These are phyloP conservation scores for Phylloboletellus chloephorus DNA, from an alignment of 1,284 basidiomycete species.

Conservation along the genomic window DNA sequence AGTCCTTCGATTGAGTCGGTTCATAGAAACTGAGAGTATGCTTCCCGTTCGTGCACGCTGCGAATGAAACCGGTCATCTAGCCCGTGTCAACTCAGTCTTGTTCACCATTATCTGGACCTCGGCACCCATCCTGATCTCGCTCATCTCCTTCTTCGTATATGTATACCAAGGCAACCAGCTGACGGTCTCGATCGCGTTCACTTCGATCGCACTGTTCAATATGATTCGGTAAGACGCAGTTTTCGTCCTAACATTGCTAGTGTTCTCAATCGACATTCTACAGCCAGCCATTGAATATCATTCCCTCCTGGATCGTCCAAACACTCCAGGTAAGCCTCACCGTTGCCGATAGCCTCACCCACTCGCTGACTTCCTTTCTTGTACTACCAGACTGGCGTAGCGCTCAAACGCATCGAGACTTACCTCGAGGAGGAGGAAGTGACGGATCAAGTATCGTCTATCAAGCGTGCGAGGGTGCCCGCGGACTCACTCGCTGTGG, in stretches of 20 bases:
- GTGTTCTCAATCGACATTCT: constrained; percentile 1
- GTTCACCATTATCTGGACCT: constrained; percentile 60
- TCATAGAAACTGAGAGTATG: neutral
- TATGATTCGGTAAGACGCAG: constrained; percentile 52
- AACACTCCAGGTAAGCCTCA: constrained; percentile 25
- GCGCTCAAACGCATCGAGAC: constrained; percentile 76
- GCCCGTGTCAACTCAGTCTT: constrained; percentile 61
- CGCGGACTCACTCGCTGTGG: constrained; percentile 18
- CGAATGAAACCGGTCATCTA: constrained; percentile 28
- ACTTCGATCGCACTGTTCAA: constrained; percentile 70
- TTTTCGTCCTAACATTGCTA: neutral
- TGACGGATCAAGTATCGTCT: constrained; percentile 63
- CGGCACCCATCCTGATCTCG: constrained; percentile 64
- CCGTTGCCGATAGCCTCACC: too few species aligned
- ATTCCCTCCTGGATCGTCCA: constrained; percentile 63
- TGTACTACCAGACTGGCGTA: constrained; percentile 52
- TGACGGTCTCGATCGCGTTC: constrained; percentile 66
- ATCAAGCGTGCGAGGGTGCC: constrained; percentile 40
- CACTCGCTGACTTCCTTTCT: neutral
- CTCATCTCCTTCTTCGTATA: constrained; percentile 63
- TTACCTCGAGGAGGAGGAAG: constrained; percentile 81
- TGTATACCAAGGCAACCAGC: constrained; percentile 56
- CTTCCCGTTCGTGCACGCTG: neutral
- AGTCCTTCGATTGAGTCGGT: constrained; percentile 7
- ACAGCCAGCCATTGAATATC: constrained; percentile 59